Evolutionary conservation across 2,329 filamentous ascomycete genomes (phyloP).

Genomic region (Calonectria leucothoes): DNA sequence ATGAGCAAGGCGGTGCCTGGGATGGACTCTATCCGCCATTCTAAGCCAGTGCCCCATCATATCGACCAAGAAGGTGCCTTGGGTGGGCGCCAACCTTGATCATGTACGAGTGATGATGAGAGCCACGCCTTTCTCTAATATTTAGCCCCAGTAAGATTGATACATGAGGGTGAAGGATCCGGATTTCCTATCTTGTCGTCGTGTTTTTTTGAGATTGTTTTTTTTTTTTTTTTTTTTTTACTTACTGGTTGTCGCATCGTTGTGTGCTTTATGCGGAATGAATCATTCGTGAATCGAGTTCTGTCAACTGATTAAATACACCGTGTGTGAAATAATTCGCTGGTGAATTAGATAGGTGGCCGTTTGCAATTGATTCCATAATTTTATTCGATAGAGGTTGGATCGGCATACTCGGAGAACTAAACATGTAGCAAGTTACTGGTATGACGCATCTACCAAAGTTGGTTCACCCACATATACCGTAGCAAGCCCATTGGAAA

Average conservation of each 20-base stretch:
- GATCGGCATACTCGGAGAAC: neutral
- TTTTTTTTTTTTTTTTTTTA: neutral
- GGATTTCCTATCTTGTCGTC: neutral
- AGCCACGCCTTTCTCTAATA: neutral
- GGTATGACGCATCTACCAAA: too few species aligned
- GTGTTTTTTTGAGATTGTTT: neutral
- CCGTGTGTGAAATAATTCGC: too few species aligned
- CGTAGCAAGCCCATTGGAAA: too few species aligned
- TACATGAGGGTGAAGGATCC: neutral
- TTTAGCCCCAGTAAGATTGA: neutral
- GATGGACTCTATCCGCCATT: neutral
- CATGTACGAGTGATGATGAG: neutral
- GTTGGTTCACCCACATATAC: neutral
- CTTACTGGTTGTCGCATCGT: neutral
- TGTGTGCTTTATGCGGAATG: neutral
- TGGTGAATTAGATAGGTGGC: too few species aligned
- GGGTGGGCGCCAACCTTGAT: neutral
- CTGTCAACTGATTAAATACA: neutral
- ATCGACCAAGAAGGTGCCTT: neutral
- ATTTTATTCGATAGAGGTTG: too few species aligned
- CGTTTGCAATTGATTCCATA: too few species aligned
- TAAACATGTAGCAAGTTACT: neutral
- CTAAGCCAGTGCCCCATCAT: too few species aligned
- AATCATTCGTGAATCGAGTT: neutral
- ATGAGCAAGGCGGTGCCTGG: neutral